Percentiles rank a stretch among this genome's conserved stretches.
These are phyloP conservation scores for Leccinum uliginosum DNA, from an alignment of 768 basidiomycete genomes.

Conservation along the genomic window DNA sequence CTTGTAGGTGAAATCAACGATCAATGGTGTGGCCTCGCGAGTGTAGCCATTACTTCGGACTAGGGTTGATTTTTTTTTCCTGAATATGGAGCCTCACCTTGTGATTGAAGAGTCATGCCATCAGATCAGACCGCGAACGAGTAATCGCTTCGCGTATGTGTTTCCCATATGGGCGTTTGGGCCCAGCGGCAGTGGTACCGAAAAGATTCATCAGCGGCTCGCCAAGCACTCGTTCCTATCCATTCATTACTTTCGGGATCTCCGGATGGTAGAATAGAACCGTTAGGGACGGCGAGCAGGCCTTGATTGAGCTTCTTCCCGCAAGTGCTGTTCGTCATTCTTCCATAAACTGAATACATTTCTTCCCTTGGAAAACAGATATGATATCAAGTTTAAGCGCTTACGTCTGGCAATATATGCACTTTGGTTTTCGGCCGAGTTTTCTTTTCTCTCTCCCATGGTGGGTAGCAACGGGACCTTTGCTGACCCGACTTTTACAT, in stretches of 20 bases:
- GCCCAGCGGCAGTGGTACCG: background rate
- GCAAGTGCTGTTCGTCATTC: slow-evolving; percentile 5
- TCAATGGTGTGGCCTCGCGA: slow-evolving; percentile 20
- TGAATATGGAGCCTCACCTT: background rate
- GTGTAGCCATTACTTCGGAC: slow-evolving; percentile 14
- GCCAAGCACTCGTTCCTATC: background rate
- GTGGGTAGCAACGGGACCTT: background rate
- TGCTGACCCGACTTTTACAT: slow-evolving; percentile 11
- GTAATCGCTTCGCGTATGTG: slow-evolving; percentile 1
- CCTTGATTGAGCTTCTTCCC: slow-evolving; percentile 11
- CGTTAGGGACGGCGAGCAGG: slow-evolving; percentile 1
- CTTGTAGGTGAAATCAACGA: slow-evolving; percentile 32
- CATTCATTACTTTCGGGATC: slow-evolving; percentile 4
- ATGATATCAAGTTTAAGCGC: background rate
- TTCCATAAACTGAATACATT: slow-evolving; percentile 7
- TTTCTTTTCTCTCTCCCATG: background rate
- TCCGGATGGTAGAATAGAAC: slow-evolving; percentile 5
- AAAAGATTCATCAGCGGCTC: background rate
- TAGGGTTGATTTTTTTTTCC: background rate
- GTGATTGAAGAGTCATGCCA: background rate
- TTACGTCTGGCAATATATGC: slow-evolving; percentile 23
- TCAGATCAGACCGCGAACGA: background rate
- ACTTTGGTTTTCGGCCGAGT: slow-evolving; percentile 7
- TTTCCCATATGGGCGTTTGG: background rate
- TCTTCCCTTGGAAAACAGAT: background rate